Evolutionary conservation across 768 basidiomycete genomes (phyloP), one percentile per base, ranked within the genome.

Genomic region (Hebeloma cylindrosporum): DNA sequence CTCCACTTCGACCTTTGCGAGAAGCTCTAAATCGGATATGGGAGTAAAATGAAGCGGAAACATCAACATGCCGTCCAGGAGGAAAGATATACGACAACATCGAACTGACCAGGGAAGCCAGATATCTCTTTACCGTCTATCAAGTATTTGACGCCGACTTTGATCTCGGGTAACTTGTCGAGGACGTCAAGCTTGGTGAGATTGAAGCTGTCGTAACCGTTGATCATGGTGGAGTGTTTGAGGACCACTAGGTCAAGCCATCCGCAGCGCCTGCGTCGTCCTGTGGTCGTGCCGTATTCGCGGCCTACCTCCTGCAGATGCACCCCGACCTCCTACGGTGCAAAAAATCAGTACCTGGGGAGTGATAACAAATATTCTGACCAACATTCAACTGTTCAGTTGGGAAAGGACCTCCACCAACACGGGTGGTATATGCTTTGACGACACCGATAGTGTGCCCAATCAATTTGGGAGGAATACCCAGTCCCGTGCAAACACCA

Each of bases 401-500:
- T 6, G 96, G 93, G 77, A 99, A 98, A 3, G 96, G 96, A 0
- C 96, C 96, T 28, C 93, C 91, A n/a, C 96, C 96, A 17, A 99
- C 96, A 20, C 96, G 81, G 1, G 96, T 98, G 13, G 96, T 98
- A 66, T 99, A 99, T 0, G 96, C 96, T 66, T 98, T 99, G 61
- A 97, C 74, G 47, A 99, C 96, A 34, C 96, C 96, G 54, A 94
- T 86, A 18, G 84, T 75, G 36, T 82, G 80, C n/a, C 88, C 89
- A 51, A 99, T 83, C 53, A 78, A 68, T 68, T 85, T 85, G 5
- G 96, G 93, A 2, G 96, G 95, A 37, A 99, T 85, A 40, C 93
- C 96, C n/a, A 99, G 81, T 25, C 96, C 96, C 11, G 94, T 98
- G 70, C 90, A 93, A 26, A 97, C 93, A 39, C 96, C 96, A 22